A percentile compares a stretch with the other conserved stretches of the same genome.
phyloP scores from a whole-genome alignment of 1,284 basidiomycete species.

The Chalciporus sp. region DNA sequence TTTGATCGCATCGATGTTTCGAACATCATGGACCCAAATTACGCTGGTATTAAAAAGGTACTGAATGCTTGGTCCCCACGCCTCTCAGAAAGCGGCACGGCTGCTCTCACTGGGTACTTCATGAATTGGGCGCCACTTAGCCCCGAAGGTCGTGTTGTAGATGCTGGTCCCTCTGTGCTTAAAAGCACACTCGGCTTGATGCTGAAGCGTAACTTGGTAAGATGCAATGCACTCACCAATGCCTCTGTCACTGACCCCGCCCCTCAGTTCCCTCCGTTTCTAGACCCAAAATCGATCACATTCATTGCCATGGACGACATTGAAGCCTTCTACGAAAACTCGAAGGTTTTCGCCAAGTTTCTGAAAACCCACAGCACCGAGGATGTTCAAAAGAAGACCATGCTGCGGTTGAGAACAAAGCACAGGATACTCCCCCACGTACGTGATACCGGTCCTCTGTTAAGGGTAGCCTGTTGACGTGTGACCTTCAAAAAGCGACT shows the following conservation, averaged over 20 bases:
- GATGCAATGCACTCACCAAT: neutral
- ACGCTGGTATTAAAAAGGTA: conserved; percentile 38
- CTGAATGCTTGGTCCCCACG: conserved; percentile 40
- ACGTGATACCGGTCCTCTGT: conserved; percentile 5
- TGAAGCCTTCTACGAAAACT: conserved; percentile 30
- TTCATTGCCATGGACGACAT: conserved; percentile 14
- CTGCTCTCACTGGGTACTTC: conserved; percentile 44
- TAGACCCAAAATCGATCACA: conserved; percentile 1
- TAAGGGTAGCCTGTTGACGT: neutral
- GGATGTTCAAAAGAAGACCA: neutral
- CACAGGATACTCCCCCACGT: conserved; percentile 32
- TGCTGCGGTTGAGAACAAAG: conserved; percentile 22
- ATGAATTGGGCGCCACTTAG: conserved; percentile 45
- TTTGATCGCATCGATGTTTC: conserved; percentile 50
- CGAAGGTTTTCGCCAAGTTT: conserved; percentile 28
- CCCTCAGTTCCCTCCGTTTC: conserved; percentile 14
- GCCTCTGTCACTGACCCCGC: neutral
- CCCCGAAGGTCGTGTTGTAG: conserved; percentile 11
- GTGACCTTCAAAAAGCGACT: conserved; percentile 19
- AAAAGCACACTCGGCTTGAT: conserved; percentile 11
- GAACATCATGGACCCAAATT: conserved; percentile 45
- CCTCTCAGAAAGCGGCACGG: conserved; percentile 29
- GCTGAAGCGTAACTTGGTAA: conserved; percentile 16
- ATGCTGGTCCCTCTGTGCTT: conserved; percentile 4
- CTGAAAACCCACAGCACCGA: conserved; percentile 21